Percentiles rank a stretch among this genome's conserved stretches.
phyloP scores from a whole-genome alignment of 352 stramenopile species.

The Phytophthora palmivora region DNA sequence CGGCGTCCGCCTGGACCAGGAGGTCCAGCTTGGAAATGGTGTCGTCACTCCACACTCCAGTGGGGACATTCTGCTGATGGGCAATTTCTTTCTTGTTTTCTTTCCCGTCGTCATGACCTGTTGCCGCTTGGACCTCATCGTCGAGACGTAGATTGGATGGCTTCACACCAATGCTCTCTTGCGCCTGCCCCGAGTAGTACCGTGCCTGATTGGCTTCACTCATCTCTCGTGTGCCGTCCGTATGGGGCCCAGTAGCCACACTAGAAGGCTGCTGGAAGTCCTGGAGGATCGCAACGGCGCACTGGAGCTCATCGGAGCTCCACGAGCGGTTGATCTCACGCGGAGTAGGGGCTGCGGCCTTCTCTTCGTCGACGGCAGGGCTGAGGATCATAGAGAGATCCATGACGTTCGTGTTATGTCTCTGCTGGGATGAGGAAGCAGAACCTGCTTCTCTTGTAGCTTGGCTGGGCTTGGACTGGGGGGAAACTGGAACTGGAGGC shows the following conservation, averaged over 20 bases:
- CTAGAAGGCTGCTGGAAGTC: conserved; percentile 53
- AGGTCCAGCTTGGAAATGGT: conserved; percentile 64
- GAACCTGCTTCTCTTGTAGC: conserved; percentile 1
- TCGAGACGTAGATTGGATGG: neutral
- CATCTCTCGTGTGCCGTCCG: neutral
- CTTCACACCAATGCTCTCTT: neutral
- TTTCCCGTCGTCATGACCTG: conserved; percentile 3
- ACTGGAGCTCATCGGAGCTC: conserved; percentile 64
- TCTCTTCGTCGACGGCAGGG: conserved; percentile 44
- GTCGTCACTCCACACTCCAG: conserved; percentile 30
- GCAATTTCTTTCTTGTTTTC: conserved; percentile 5
- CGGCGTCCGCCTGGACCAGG: conserved; percentile 71
- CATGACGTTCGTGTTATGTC: conserved; percentile 29
- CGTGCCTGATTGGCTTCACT: conserved; percentile 6
- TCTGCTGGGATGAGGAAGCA: neutral
- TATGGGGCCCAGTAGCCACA: too few species aligned
- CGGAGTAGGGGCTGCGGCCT: conserved; percentile 7
- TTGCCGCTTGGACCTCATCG: neutral
- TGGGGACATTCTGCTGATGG: conserved; percentile 9
- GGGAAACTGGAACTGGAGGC: conserved; percentile 16
- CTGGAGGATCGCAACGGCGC: conserved; percentile 68
- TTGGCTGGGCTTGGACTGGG: too few species aligned
- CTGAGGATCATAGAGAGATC: conserved; percentile 66
- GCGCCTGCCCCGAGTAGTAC: conserved; percentile 25
- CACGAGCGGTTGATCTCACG: conserved; percentile 33